These are phyloP conservation scores for Xylaria acuta DNA, from an alignment of 495 filamentous ascomycete genomes.

Conservation along the genomic window DNA sequence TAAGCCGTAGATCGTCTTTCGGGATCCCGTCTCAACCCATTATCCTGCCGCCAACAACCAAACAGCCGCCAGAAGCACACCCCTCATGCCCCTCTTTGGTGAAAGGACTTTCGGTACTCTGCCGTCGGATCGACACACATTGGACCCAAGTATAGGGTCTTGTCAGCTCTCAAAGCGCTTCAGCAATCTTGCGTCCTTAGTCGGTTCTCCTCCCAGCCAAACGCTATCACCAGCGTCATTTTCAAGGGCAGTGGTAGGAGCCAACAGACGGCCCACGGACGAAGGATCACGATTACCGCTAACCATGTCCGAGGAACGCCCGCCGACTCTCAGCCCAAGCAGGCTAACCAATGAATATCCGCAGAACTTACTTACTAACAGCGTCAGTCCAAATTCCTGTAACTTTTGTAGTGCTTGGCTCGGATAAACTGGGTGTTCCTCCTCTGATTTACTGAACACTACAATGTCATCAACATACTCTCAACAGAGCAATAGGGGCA, in stretches of 20 bases:
- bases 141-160: not conserved
- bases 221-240: not conserved
- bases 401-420: not conserved
- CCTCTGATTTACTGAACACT: not conserved
- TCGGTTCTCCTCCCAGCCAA: not conserved
- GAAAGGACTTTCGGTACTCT: not conserved
- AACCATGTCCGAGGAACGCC: not conserved
- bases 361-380: not conserved
- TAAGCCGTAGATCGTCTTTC: not conserved
- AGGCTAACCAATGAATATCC: not conserved
- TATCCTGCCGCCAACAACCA: no score
- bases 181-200: not conserved
- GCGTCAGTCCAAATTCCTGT: not conserved
- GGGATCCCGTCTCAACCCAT: not conserved
- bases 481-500: not conserved
- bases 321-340: not conserved
- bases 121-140: not conserved
- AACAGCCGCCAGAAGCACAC: not conserved
- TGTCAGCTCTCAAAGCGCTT: not conserved
- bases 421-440: not conserved
- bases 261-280: not conserved
- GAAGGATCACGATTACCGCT: not conserved
- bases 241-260: not conserved
- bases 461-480: not conserved
- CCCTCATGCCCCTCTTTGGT: not conserved